These are phyloP conservation scores for Coemansia aciculifera DNA, from an alignment of 192 early-diverging fungal genomes.

Conservation along the genomic window DNA sequence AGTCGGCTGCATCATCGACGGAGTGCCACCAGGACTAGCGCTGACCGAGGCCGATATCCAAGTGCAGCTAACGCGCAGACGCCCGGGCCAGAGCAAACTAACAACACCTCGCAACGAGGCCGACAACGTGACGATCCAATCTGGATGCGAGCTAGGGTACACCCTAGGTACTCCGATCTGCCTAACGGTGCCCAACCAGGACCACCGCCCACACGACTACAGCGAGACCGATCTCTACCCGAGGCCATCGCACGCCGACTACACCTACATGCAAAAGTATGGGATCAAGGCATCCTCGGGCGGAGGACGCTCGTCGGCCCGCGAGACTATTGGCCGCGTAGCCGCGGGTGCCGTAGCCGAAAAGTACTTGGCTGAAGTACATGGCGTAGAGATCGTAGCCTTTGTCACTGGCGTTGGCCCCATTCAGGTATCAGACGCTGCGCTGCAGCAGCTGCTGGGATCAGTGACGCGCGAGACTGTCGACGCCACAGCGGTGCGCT, in stretches of 20 bases:
- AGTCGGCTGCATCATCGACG: slow-evolving; percentile 95
- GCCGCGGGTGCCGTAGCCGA: slow-evolving; percentile 98
- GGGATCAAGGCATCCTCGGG: slow-evolving; percentile 93
- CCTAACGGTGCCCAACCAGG: slow-evolving; percentile 88
- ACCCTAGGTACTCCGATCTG: slow-evolving; percentile 95
- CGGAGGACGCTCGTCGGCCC: slow-evolving; percentile 90
- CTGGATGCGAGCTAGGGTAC: slow-evolving; percentile 89
- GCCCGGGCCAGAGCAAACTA: slow-evolving; percentile 93
- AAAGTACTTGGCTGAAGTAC: slow-evolving; percentile 81
- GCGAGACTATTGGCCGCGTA: slow-evolving; percentile 96
- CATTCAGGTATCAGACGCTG: slow-evolving; percentile 66
- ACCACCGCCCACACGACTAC: slow-evolving; percentile 96
- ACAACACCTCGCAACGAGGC: slow-evolving; percentile 99
- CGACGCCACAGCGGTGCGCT: slow-evolving; percentile 85
- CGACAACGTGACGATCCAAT: slow-evolving; percentile 87
- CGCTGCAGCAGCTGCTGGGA: slow-evolving; percentile 68
- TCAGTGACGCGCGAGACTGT: slow-evolving; percentile 71
- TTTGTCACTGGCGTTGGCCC: slow-evolving; percentile 90
- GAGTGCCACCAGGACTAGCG: slow-evolving; percentile 90
- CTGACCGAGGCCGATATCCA: slow-evolving; percentile 91
- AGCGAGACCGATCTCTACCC: slow-evolving; percentile 94
- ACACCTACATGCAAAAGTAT: slow-evolving; percentile 95
- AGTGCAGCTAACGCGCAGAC: slow-evolving; percentile 83
- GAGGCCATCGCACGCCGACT: slow-evolving; percentile 97
- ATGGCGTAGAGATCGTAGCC: slow-evolving; percentile 90